Evolutionary conservation across 345 rosid genomes (phyloP), one percentile per base, ranked within the genome.

Genomic region (Lumnitzera littorea): DNA sequence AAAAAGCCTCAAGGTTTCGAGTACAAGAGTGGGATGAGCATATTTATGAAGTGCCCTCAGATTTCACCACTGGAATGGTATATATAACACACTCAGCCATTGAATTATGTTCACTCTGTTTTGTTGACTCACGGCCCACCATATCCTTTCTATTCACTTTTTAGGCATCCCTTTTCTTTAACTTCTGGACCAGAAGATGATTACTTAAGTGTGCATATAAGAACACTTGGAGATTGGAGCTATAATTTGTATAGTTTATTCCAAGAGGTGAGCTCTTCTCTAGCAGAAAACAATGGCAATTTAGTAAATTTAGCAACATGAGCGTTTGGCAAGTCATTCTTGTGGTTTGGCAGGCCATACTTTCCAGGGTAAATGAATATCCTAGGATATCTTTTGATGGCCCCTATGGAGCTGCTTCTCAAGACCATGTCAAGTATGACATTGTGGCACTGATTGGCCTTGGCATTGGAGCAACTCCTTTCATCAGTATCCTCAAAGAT

Each of bases 101-200:
- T 14, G 24, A 41, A 13, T 17, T 36, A 20, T 51, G 52, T 5
- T 50, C 14, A 24, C 58, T 53, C 46, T 24, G 47, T 7, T 51
- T 41, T 5, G 50, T 36, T 53, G n/a, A 36, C 7, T 12, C 13
- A 14, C 15, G 0, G 1, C 10, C 36, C 23, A 11, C 13, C 48
- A 48, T 47, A n/a, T 14, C 14, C 62, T 16, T 17, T 59, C 43
- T 29, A 24, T 23, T 23, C 43, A 29, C 27, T 48, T 64, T 55
- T 46, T 82, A 83, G 89, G 89, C 89, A 84, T 67, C 89, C 89
- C 50, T 80, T 84, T 74, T 84, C 86, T 17, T 50, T 84, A 36
- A 78, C 86, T 58, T 78, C 80, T 16, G 82, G 79, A 36, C 82
- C 82, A 13, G 63, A 58, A 20, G 84, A 84, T 51, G 80, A 75